Base-by-base conservation (phyloP, 305 asterid genomes). In the Striga hermonthica region DNA sequence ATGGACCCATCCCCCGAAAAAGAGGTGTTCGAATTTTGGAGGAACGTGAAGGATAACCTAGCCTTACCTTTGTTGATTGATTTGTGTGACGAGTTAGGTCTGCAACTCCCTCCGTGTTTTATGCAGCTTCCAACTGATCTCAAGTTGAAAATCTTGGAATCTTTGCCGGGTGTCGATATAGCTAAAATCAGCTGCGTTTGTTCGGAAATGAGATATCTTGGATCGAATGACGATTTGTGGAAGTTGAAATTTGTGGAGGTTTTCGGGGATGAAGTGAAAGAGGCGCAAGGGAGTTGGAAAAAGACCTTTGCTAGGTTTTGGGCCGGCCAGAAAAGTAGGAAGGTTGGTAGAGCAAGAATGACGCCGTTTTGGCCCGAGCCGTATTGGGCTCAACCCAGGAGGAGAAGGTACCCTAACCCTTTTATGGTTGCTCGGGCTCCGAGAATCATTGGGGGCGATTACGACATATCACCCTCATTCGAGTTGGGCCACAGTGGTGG, bases 41-140 rank as follows among this genome's bases (percentile, higher is more conserved):
- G 87, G 70, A 71, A 6, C 0, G 85, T 88, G 38, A 93, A 90
- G 77, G 99, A 93, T 50, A 74, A 71, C 44, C 83, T 93, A 8
- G 92, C 83, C 5, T 75, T 90, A 74, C 96, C 97, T 12, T 76
- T 93, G 89, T 57, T 87, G 79, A 93, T 93, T 58, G 96, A 88
- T 69, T 69, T 90, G 22, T 83, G 95, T 11, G 95, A 86, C 41
- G 87, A 76, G 65, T 60, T 80, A 39, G 88, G 91, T 66, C 73
- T 88, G 9, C 77, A 36, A 16, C 95, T 90, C 31, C 99, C 99
- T 31, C 88, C 97, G 0, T 93, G 99, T 81, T 90, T 93, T 60
- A 76, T 67, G 71, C 76, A 84, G 4, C 88, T 90, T 4, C 95
- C 95, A 0, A 82, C 88, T 60, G 99, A 90, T 4, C 86, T 93